A percentile compares a stretch with the other conserved stretches of the same genome.
Conservation (phyloP, 345 rosid species). For the Nephelium lappaceum region DNA sequence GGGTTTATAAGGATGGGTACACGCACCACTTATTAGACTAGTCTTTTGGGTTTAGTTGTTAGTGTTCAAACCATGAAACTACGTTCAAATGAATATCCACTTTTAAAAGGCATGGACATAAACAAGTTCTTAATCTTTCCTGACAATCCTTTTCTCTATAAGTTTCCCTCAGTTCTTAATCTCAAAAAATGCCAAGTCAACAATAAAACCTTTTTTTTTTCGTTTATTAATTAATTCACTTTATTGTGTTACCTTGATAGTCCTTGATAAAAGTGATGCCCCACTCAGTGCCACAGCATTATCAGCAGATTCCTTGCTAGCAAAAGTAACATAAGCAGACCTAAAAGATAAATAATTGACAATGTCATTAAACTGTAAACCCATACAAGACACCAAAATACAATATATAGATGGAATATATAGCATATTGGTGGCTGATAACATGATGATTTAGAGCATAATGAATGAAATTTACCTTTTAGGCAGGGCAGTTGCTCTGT, state of each 20-base stretch:
- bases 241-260: conserved; percentile 30
- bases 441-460: conserved; percentile 1
- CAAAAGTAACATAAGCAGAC: conserved; percentile 42
- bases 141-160: not conserved
- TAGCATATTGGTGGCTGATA: not conserved
- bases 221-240: too few relatives aligned
- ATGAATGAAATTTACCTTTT: conserved; percentile 34
- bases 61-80: too few relatives aligned
- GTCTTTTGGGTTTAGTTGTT: too few relatives aligned
- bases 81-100: not conserved
- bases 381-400: not conserved
- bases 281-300: conserved; percentile 37
- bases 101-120: not conserved
- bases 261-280: conserved; percentile 35
- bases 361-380: not conserved
- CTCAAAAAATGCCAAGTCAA: too few relatives aligned
- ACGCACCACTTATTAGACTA: too few relatives aligned
- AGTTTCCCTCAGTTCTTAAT: not conserved
- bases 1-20: too few relatives aligned
- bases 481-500: conserved; percentile 27
- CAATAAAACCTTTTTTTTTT: not conserved
- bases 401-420: conserved; percentile 1
- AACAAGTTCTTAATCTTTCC: not conserved
- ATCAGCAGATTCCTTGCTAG: conserved; percentile 33
- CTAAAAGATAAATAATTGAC: conserved; percentile 16